A percentile compares a stretch with the other conserved stretches of the same genome.
Conservation (phyloP, 2,329 filamentous ascomycete genomes). For the Arthrobotrys pseudoclavata region DNA sequence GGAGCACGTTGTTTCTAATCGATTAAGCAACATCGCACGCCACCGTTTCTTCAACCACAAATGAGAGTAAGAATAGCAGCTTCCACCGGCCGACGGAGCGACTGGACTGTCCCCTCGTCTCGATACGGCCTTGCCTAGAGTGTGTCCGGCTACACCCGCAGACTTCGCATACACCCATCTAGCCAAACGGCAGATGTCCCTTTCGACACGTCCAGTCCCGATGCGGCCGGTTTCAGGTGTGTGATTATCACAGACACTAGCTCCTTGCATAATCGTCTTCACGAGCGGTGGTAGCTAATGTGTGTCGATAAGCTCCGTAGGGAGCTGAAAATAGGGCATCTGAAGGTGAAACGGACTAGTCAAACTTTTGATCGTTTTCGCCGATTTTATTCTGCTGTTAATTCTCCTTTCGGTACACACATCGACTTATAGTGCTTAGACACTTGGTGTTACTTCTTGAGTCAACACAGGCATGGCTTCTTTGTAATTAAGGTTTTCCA, state of each 20-base stretch:
- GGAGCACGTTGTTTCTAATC: conserved; percentile 17
- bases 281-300: not conserved
- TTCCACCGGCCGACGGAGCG: conserved; percentile 50
- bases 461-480: not conserved
- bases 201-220: conserved; percentile 25
- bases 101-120: conserved; percentile 27
- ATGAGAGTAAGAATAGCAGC: conserved; percentile 9
- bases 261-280: conserved; percentile 23
- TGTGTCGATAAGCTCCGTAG: conserved; percentile 19
- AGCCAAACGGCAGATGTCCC: conserved; percentile 26
- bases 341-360: conserved; percentile 16
- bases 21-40: conserved; percentile 36
- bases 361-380: conserved; percentile 39
- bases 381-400: conserved; percentile 43
- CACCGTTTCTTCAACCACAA: conserved; percentile 35
- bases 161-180: conserved; percentile 22
- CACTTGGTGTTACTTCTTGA: not conserved
- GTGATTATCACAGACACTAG: conserved; percentile 23
- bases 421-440: not conserved
- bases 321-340: conserved; percentile 32
- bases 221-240: conserved; percentile 27
- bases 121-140: not conserved
- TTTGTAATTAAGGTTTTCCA: conserved; percentile 1
- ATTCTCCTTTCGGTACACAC: conserved; percentile 49
- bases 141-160: conserved; percentile 22